Conservation (phyloP, 805 yeast genomes). For the Candida nonsorbophila region DNA sequence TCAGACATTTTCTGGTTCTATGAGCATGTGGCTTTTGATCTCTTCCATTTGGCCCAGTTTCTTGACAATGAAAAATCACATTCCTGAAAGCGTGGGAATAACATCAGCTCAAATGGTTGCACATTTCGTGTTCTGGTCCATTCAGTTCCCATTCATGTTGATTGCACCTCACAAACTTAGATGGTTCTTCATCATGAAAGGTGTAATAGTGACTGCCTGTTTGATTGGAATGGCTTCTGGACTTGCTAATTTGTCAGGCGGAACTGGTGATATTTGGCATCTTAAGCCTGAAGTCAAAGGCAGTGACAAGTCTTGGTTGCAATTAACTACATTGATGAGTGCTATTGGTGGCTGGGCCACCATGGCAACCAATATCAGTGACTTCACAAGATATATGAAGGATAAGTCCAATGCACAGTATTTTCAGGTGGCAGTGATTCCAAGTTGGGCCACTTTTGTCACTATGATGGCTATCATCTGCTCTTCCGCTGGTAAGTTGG, state of each 20-base stretch:
- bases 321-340: conserved; percentile 17
- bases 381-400: conserved; percentile 32
- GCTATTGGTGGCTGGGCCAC: conserved; percentile 32
- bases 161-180: conserved; percentile 27
- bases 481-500: conserved; percentile 28
- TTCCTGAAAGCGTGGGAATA: conserved; percentile 17
- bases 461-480: conserved; percentile 22
- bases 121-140: conserved; percentile 24
- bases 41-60: conserved; percentile 21
- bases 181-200: conserved; percentile 26
- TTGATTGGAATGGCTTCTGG: conserved; percentile 8
- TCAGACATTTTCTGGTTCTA: conserved; percentile 19
- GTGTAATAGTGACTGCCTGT: conserved; percentile 14
- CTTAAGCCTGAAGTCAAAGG: conserved; percentile 10
- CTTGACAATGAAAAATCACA: conserved; percentile 13
- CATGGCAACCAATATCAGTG: conserved; percentile 30
- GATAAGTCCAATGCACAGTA: conserved; percentile 18
- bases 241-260: conserved; percentile 6
- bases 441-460: conserved; percentile 6
- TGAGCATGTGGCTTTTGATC: conserved; percentile 19
- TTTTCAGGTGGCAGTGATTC: conserved; percentile 14
- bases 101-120: conserved; percentile 22
- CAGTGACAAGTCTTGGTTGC: conserved; percentile 17
- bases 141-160: conserved; percentile 26
- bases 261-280: conserved; percentile 7